Evolutionary conservation across 2,329 filamentous ascomycete species (phyloP).

Genomic region (Beauveria pseudobassiana): DNA sequence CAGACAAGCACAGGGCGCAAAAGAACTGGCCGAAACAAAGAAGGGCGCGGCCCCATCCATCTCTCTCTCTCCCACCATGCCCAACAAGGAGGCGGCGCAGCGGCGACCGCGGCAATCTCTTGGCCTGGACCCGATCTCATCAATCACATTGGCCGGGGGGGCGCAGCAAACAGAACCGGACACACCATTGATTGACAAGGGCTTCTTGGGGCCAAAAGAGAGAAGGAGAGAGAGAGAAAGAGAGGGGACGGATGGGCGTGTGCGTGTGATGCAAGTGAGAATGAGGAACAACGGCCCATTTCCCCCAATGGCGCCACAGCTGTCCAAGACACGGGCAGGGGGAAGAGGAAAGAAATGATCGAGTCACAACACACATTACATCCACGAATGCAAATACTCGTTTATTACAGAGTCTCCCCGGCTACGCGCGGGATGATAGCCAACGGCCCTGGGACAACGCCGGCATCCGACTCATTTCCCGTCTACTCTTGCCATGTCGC

Average conservation of each 20-base stretch:
- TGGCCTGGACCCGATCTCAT: constrained; percentile 7
- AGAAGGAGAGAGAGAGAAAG: too few relatives aligned
- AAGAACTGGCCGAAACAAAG: neutral
- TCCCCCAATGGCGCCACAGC: neutral
- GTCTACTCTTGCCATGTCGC: neutral
- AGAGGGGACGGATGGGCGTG: too few relatives aligned
- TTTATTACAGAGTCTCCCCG: neutral
- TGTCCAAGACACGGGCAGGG: constrained; percentile 2
- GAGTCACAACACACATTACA: constrained; percentile 2
- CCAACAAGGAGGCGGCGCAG: neutral
- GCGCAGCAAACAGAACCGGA: neutral
- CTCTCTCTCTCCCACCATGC: neutral
- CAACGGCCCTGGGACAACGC: neutral
- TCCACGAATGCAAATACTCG: neutral
- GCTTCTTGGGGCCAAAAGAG: neutral
- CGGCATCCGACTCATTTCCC: neutral
- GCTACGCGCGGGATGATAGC: neutral
- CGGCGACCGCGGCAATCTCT: constrained; percentile 1
- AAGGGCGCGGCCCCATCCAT: neutral
- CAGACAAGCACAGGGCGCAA: neutral
- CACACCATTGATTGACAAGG: neutral
- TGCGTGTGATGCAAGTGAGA: constrained; percentile 4
- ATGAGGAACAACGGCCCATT: constrained; percentile 5
- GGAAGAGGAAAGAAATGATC: constrained; percentile 5
- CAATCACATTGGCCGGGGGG: neutral